These are phyloP conservation scores for Colletotrichum noveboracense DNA, from an alignment of 2,329 filamentous ascomycete species.

Conservation along the genomic window DNA sequence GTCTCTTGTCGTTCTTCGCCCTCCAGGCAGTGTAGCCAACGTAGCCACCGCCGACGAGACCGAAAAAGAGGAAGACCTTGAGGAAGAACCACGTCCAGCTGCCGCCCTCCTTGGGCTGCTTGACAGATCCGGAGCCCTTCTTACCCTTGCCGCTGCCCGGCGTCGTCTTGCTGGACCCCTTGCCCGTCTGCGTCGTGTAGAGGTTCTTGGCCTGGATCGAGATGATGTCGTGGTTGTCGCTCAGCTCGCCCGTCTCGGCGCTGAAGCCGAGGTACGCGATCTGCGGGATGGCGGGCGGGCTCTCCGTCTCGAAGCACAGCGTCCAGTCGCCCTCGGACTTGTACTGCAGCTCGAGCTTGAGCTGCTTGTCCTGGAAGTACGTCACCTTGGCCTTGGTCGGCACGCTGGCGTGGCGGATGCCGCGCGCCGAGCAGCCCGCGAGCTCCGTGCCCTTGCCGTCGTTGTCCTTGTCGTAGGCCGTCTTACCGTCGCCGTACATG, in stretches of 20 bases:
- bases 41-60: conserved; percentile 76
- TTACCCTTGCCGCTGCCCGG: conserved; percentile 26
- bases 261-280: conserved; percentile 79
- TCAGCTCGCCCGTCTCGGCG: conserved; percentile 93
- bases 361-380: conserved; percentile 94
- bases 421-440: conserved; percentile 92
- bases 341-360: conserved; percentile 93
- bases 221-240: conserved; percentile 97
- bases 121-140: conserved; percentile 36
- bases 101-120: conserved; percentile 49
- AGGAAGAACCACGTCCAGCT: conserved; percentile 71
- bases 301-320: conserved; percentile 80
- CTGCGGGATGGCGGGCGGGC: conserved; percentile 78
- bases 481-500: conserved; percentile 93
- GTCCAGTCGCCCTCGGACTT: conserved; percentile 89
- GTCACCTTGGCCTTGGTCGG: conserved; percentile 88
- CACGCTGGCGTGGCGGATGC: conserved; percentile 79
- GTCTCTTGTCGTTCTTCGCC: conserved; percentile 64
- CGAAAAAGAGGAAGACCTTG: conserved; percentile 80
- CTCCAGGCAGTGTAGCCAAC: conserved; percentile 87
- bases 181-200: conserved; percentile 64
- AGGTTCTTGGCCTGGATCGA: conserved; percentile 86
- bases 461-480: conserved; percentile 87
- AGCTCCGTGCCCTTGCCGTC: conserved; percentile 94
- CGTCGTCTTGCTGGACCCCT: conserved; percentile 36